Evolutionary conservation across 768 basidiomycete genomes (phyloP).

Genomic region (Pleurotus pulmonarius): DNA sequence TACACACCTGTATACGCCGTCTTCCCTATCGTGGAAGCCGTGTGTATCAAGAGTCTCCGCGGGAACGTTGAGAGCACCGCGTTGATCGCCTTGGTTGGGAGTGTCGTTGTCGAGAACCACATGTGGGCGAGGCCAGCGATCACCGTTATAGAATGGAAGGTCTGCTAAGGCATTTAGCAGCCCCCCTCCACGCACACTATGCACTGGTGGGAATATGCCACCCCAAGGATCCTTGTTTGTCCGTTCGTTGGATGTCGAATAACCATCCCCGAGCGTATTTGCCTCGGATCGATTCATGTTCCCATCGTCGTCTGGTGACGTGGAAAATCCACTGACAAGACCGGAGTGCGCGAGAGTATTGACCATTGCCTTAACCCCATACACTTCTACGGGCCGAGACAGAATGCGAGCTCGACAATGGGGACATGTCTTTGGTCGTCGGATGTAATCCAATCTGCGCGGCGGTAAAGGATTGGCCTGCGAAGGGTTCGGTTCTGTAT

Average conservation of each 20-base stretch:
- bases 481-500: no score
- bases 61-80: slow-evolving; percentile 15
- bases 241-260: not conserved
- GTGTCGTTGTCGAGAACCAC: slow-evolving; percentile 6
- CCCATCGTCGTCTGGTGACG: slow-evolving; percentile 13
- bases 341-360: slow-evolving; percentile 47
- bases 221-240: slow-evolving; percentile 7
- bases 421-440: slow-evolving; percentile 59
- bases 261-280: slow-evolving; percentile 15
- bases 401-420: slow-evolving; percentile 61
- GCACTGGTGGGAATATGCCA: slow-evolving; percentile 7
- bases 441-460: slow-evolving; percentile 16
- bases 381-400: slow-evolving; percentile 67
- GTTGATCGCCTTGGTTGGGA: slow-evolving; percentile 12
- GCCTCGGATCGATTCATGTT: slow-evolving; percentile 10
- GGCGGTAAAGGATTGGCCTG: slow-evolving; percentile 44
- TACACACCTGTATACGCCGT: slow-evolving; percentile 75
- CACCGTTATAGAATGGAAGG: not conserved
- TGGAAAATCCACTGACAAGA: slow-evolving; percentile 32
- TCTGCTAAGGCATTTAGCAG: not conserved
- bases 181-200: not conserved
- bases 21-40: slow-evolving; percentile 70
- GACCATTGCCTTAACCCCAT: slow-evolving; percentile 67
- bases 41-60: slow-evolving; percentile 34
- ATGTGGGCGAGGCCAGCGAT: not conserved